These are phyloP conservation scores for Hypericum perforatum DNA, from an alignment of 345 rosid genomes.

Conservation along the genomic window DNA sequence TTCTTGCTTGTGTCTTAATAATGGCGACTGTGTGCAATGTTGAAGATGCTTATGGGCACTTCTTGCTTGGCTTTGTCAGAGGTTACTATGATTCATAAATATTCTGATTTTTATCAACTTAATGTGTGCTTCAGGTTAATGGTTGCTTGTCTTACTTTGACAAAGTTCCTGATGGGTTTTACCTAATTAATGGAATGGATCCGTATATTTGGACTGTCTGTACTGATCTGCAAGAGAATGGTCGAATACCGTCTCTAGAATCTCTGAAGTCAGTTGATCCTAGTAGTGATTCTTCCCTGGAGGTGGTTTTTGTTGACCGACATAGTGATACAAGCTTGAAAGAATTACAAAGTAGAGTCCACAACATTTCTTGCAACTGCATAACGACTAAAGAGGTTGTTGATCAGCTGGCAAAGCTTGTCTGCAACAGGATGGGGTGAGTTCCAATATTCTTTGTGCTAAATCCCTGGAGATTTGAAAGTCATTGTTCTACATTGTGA, in stretches of 20 bases:
- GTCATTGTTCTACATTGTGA: not conserved
- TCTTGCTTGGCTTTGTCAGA: no score
- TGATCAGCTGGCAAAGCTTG: conserved; percentile 89
- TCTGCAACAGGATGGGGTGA: conserved; percentile 89
- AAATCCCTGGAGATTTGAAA: conserved; percentile 9
- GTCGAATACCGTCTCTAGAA: conserved; percentile 88
- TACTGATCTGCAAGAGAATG: conserved; percentile 71
- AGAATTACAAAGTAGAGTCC: conserved; percentile 76
- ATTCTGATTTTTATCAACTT: conserved; percentile 10
- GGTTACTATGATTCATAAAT: no score
- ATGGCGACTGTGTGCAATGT: no score
- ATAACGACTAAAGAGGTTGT: conserved; percentile 78
- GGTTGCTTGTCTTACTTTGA: conserved; percentile 90
- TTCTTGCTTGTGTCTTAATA: no score
- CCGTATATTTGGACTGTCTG: conserved; percentile 89
- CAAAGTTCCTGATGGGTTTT: conserved; percentile 96
- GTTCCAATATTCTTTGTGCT: conserved; percentile 20
- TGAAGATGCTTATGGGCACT: no score
- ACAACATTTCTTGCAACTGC: conserved; percentile 55
- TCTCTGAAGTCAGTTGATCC: conserved; percentile 72
- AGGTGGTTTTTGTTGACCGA: conserved; percentile 74
- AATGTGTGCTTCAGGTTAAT: conserved; percentile 57
- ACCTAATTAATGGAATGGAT: conserved; percentile 75
- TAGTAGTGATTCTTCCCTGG: conserved; percentile 43
- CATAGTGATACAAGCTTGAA: conserved; percentile 69